Conservation (phyloP, 495 filamentous ascomycete species). For the Aspergillus affinis region DNA sequence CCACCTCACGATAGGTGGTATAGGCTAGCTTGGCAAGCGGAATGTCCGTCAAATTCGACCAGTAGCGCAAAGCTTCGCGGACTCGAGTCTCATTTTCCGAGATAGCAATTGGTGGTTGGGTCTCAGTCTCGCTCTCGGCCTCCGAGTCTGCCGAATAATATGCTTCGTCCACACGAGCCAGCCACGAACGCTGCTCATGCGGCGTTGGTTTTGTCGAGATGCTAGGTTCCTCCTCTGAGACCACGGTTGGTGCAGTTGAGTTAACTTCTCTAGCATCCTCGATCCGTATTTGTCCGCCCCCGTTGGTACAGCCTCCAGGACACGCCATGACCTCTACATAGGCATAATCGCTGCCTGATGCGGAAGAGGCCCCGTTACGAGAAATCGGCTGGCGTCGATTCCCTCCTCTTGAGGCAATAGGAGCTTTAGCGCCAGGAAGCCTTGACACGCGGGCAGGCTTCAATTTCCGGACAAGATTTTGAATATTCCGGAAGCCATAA, state of each 20-base stretch:
- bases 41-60: constrained; percentile 69
- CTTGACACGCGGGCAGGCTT: constrained; percentile 74
- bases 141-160: constrained; percentile 82
- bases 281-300: constrained; percentile 89
- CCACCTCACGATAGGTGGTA: constrained; percentile 86
- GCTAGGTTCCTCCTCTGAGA: constrained; percentile 19
- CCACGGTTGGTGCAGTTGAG: constrained; percentile 13
- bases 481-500: constrained; percentile 97
- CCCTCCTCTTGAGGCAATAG: constrained; percentile 32
- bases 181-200: constrained; percentile 81
- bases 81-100: constrained; percentile 36
- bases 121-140: constrained; percentile 32
- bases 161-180: constrained; percentile 84
- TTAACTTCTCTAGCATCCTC: constrained; percentile 60
- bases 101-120: constrained; percentile 18
- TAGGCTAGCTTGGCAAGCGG: constrained; percentile 70
- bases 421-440: constrained; percentile 69
- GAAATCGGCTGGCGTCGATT: constrained; percentile 40
- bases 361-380: constrained; percentile 31
- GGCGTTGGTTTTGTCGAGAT: constrained; percentile 54
- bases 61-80: constrained; percentile 63
- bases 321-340: constrained; percentile 99
- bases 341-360: constrained; percentile 61
- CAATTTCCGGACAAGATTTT: constrained; percentile 87
- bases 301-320: constrained; percentile 96